Evolutionary conservation across 495 filamentous ascomycete genomes (phyloP).

Genomic region (Aspergillus mulundensis): DNA sequence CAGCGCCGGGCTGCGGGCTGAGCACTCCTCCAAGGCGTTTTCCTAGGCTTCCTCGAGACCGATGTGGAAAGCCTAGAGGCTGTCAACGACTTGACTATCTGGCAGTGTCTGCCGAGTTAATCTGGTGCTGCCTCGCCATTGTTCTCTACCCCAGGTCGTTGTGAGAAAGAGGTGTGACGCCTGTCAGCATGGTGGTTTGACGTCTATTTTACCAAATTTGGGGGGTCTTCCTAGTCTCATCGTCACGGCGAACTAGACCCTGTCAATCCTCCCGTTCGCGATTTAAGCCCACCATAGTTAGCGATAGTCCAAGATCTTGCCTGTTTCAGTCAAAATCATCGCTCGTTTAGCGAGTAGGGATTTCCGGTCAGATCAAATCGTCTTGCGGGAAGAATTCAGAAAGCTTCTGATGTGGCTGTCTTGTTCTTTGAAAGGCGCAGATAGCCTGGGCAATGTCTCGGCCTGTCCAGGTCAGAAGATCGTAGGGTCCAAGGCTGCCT

Average conservation of each 20-base stretch:
- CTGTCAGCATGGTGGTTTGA: background rate
- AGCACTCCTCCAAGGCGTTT: background rate
- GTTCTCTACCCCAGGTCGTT: background rate
- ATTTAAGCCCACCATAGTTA: slow-evolving; percentile 5
- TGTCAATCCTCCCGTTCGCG: slow-evolving; percentile 10
- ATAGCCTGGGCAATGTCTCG: background rate
- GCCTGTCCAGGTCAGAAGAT: background rate
- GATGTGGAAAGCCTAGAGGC: background rate
- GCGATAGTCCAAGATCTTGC: slow-evolving; percentile 12
- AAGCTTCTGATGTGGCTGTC: background rate
- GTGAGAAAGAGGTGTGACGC: background rate
- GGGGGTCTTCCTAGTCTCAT: background rate
- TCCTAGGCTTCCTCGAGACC: background rate
- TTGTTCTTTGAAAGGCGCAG: background rate
- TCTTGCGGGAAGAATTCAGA: background rate
- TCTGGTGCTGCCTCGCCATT: background rate
- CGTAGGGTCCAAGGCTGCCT: background rate
- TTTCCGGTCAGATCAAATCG: background rate
- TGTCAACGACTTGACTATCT: background rate
- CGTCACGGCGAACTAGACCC: slow-evolving; percentile 10
- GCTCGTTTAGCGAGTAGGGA: background rate
- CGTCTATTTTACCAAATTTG: slow-evolving; percentile 5
- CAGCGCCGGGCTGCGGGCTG: background rate
- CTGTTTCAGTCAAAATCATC: slow-evolving; percentile 5
- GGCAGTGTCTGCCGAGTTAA: background rate